Conservation (phyloP, 495 filamentous ascomycete species). For the Lasiosphaeris hirsuta region DNA sequence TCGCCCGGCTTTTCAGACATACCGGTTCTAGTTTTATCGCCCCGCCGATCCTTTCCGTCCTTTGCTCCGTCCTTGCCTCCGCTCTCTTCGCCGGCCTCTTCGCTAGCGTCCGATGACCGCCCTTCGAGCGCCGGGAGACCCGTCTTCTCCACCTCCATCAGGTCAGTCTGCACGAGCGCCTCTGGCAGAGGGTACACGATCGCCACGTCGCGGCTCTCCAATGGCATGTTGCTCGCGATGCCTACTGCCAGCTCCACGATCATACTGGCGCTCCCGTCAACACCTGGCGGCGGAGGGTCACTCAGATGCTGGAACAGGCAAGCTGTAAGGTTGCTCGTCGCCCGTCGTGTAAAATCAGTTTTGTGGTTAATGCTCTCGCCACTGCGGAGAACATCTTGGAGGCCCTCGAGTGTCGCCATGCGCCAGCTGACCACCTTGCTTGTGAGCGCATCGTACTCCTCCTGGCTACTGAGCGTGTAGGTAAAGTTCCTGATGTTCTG, state of each 20-base stretch:
- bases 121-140: conserved; percentile 66
- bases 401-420: conserved; percentile 88
- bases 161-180: conserved; percentile 55
- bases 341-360: conserved; percentile 59
- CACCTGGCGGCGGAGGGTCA: conserved; percentile 69
- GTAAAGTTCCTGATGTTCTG: conserved; percentile 77
- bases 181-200: conserved; percentile 83
- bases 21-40: conserved; percentile 40
- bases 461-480: conserved; percentile 66
- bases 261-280: conserved; percentile 79
- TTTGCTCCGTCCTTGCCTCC: conserved; percentile 36
- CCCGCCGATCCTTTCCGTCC: conserved; percentile 36
- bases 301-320: conserved; percentile 66
- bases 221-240: conserved; percentile 79
- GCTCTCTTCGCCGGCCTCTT: conserved; percentile 45
- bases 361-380: conserved; percentile 61
- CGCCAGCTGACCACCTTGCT: conserved; percentile 91
- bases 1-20: conserved; percentile 11
- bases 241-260: conserved; percentile 90
- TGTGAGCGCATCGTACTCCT: conserved; percentile 85
- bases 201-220: conserved; percentile 87
- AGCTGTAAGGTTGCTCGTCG: conserved; percentile 68
- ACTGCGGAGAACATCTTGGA: conserved; percentile 66
- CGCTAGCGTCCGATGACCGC: conserved; percentile 47
- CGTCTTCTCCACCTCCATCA: conserved; percentile 82